A percentile compares a stretch with the other conserved stretches of the same genome.
Conservation (phyloP, 306 rosid species). For the Echinosophora koreensis region DNA sequence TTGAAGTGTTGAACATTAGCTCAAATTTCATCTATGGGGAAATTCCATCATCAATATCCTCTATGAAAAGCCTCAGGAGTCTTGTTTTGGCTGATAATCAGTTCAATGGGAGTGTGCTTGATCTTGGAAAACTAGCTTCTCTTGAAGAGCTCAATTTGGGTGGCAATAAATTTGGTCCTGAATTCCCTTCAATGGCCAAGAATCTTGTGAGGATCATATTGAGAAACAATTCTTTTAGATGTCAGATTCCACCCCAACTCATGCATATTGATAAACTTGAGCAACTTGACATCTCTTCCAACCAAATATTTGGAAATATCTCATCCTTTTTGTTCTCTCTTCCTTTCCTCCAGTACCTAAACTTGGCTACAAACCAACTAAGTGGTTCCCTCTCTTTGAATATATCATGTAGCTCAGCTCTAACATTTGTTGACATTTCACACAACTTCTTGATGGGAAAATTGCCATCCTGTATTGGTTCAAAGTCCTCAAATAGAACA, state of each 20-base stretch:
- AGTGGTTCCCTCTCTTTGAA: conserved; percentile 67
- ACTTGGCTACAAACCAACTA: conserved; percentile 69
- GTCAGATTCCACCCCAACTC: conserved; percentile 59
- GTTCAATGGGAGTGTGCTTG: conserved; percentile 76
- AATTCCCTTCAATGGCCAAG: conserved; percentile 60
- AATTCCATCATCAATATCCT: conserved; percentile 63
- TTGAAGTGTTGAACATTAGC: conserved; percentile 72
- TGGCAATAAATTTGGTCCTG: conserved; percentile 69
- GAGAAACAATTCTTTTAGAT: conserved; percentile 70
- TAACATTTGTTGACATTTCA: conserved; percentile 74
- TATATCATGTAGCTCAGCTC: conserved; percentile 57
- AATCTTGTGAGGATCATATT: conserved; percentile 59
- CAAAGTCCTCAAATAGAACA: conserved; percentile 61
- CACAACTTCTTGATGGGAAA: conserved; percentile 75
- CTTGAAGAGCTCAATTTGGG: conserved; percentile 72
- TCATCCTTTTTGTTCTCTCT: conserved; percentile 75
- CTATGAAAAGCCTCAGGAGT: conserved; percentile 58
- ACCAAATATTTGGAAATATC: conserved; percentile 67
- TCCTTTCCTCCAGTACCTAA: conserved; percentile 69
- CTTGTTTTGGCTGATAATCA: conserved; percentile 73
- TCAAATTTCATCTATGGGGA: conserved; percentile 74
- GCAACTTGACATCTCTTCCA: conserved; percentile 70
- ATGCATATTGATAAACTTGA: conserved; percentile 52
- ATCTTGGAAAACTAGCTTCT: conserved; percentile 55
- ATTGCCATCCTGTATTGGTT: conserved; percentile 72